Percentiles rank a stretch among this genome's conserved stretches.
Evolutionary conservation across 225 moss, liverwort and hornwort species (phyloP).

Genomic region (Ulota crispa): DNA sequence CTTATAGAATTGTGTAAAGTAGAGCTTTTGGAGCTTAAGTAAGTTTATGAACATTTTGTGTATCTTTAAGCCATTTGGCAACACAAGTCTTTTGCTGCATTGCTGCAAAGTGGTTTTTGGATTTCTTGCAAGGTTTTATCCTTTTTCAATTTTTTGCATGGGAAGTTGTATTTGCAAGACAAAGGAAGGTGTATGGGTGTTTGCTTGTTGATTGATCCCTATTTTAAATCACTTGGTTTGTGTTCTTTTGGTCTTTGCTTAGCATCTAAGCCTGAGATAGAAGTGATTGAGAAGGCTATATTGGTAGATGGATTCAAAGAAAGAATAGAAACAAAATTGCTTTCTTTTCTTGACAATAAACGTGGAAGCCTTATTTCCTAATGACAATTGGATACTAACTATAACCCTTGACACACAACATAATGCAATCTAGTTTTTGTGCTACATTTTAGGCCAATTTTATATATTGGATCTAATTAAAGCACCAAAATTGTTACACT

Average conservation of each 20-base stretch:
- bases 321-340: not conserved
- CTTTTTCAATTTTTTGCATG: too few species aligned
- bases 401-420: too few species aligned
- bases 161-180: too few species aligned
- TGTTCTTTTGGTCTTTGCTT: not conserved
- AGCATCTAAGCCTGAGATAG: not conserved
- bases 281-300: not conserved
- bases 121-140: too few species aligned
- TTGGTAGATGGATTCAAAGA: not conserved
- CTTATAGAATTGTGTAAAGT: not conserved
- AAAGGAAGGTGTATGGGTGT: not conserved
- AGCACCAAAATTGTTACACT: too few species aligned
- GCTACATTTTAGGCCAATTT: too few species aligned
- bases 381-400: too few species aligned
- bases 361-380: not conserved
- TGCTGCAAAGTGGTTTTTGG: too few species aligned
- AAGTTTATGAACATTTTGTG: not conserved
- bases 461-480: too few species aligned
- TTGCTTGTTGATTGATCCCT: not conserved
- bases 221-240: not conserved
- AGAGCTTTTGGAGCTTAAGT: not conserved
- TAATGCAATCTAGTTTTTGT: too few species aligned
- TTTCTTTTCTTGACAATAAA: rapidly evolving
- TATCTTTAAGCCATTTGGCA: not conserved
- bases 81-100: too few species aligned